These are phyloP conservation scores for Schizochytrium sp. DNA, from an alignment of 108 stramenopile genomes.

Conservation along the genomic window DNA sequence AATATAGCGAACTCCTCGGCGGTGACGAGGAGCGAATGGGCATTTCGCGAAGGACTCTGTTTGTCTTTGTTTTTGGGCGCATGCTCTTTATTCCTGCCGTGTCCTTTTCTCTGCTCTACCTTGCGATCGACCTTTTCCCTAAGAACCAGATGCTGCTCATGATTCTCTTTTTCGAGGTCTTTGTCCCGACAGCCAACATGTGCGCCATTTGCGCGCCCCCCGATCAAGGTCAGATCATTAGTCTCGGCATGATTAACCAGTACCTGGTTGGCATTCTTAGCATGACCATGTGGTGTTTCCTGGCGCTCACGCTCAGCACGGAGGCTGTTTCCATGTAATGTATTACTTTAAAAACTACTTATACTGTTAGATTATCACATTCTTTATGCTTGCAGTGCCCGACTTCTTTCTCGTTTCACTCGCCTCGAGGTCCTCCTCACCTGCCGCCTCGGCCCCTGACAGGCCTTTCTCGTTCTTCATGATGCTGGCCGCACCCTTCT, in stretches of 20 bases:
- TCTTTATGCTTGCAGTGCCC: too few species aligned
- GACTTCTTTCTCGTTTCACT: too few species aligned
- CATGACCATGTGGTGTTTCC: conserved; percentile 9
- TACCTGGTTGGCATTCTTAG: neutral
- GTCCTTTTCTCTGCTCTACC: neutral
- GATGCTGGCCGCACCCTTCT: too few species aligned
- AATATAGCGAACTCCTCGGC: neutral
- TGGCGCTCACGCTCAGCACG: neutral
- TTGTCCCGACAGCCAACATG: neutral
- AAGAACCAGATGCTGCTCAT: neutral
- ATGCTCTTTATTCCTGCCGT: neutral
- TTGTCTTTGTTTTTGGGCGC: neutral
- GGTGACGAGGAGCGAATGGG: neutral
- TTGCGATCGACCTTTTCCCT: neutral
- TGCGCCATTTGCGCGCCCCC: neutral
- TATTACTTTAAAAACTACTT: too few species aligned
- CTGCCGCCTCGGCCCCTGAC: too few species aligned
- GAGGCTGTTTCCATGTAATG: neutral
- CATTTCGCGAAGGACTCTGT: neutral
- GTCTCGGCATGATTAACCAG: neutral
- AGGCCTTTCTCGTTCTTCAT: too few species aligned
- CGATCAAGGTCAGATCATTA: neutral
- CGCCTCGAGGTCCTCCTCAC: too few species aligned
- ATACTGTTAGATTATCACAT: too few species aligned
- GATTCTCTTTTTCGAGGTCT: neutral